phyloP scores from a whole-genome alignment of 1,284 basidiomycete species.

The Ustilago nuda region DNA sequence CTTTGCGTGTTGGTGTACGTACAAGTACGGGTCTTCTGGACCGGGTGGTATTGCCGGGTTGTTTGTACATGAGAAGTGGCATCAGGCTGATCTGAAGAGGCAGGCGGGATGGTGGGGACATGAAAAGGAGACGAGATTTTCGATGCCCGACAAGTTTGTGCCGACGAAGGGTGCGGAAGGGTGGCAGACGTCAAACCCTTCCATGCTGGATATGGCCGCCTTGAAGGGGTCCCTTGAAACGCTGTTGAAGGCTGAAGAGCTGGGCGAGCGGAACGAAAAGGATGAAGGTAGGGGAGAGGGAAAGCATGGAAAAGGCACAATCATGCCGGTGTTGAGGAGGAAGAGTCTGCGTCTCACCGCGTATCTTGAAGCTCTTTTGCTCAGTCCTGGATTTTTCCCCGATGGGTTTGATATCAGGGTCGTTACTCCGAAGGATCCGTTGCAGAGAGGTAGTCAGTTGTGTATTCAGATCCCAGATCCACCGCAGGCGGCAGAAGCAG shows the following conservation, averaged over 20 bases:
- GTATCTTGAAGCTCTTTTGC: conserved; percentile 58
- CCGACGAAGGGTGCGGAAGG: conserved; percentile 90
- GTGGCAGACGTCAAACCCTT: conserved; percentile 94
- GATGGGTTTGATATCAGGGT: conserved; percentile 45
- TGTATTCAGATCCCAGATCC: conserved; percentile 58
- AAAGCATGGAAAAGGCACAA: conserved; percentile 49
- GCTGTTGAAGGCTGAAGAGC: conserved; percentile 37
- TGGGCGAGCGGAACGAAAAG: conserved; percentile 12
- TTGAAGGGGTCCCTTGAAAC: conserved; percentile 64
- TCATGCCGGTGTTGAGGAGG: conserved; percentile 60
- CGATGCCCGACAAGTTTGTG: conserved; percentile 85
- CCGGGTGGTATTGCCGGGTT: conserved; percentile 95
- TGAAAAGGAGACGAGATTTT: conserved; percentile 84
- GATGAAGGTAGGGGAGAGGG: conserved; percentile 16
- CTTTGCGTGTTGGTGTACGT: conserved; percentile 78
- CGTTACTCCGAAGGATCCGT: conserved; percentile 59
- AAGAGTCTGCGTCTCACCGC: conserved; percentile 61
- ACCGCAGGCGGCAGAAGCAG: not conserved
- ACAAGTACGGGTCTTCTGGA: conserved; percentile 87
- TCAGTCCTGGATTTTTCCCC: conserved; percentile 54
- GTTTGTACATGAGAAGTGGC: conserved; percentile 83
- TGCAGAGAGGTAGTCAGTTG: conserved; percentile 61
- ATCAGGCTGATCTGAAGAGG: conserved; percentile 71
- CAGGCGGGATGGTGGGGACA: conserved; percentile 99
- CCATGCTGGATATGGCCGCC: conserved; percentile 77